Percentiles rank a stretch among this genome's conserved stretches.
Conservation (phyloP, 2,329 filamentous ascomycete species). For the Ceratocystis ficicola region DNA sequence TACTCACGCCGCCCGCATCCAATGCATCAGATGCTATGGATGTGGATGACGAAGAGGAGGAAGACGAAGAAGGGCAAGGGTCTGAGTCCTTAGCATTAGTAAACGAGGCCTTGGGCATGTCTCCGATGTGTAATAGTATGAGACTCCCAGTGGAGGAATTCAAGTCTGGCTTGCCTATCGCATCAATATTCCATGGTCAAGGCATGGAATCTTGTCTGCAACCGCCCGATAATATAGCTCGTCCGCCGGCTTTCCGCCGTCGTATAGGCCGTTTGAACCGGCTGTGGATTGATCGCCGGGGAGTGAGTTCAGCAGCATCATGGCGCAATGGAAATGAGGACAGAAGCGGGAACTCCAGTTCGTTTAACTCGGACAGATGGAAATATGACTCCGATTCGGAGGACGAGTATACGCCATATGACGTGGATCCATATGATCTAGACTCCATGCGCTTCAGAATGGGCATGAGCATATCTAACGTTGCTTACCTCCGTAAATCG, state of each 20-base stretch:
- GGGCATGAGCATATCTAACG: slow-evolving; percentile 16
- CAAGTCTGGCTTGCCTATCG: slow-evolving; percentile 33
- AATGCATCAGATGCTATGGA: slow-evolving; percentile 46
- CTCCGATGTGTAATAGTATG: slow-evolving; percentile 6
- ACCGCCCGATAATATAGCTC: neutral
- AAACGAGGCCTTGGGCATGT: neutral
- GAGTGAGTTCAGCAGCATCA: slow-evolving; percentile 40
- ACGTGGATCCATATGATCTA: slow-evolving; percentile 58
- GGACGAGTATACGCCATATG: slow-evolving; percentile 71
- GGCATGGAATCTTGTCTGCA: neutral
- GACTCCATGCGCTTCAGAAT: slow-evolving; percentile 47
- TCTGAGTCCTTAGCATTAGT: neutral
- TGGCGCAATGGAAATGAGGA: slow-evolving; percentile 31
- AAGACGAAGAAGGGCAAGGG: neutral
- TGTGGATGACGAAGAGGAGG: slow-evolving; percentile 35
- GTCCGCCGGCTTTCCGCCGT: slow-evolving; percentile 60
- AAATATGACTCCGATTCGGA: slow-evolving; percentile 81
- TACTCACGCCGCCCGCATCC: slow-evolving; percentile 52
- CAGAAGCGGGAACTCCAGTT: slow-evolving; percentile 18
- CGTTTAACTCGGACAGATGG: slow-evolving; percentile 50
- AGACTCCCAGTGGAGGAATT: slow-evolving; percentile 36
- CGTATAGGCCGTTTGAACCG: slow-evolving; percentile 75
- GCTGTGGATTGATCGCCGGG: slow-evolving; percentile 76
- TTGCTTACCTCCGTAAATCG: slow-evolving; percentile 22
- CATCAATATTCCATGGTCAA: slow-evolving; percentile 30